Evolutionary conservation across 306 rosid genomes (phyloP).

Genomic region (Datisca glomerata): DNA sequence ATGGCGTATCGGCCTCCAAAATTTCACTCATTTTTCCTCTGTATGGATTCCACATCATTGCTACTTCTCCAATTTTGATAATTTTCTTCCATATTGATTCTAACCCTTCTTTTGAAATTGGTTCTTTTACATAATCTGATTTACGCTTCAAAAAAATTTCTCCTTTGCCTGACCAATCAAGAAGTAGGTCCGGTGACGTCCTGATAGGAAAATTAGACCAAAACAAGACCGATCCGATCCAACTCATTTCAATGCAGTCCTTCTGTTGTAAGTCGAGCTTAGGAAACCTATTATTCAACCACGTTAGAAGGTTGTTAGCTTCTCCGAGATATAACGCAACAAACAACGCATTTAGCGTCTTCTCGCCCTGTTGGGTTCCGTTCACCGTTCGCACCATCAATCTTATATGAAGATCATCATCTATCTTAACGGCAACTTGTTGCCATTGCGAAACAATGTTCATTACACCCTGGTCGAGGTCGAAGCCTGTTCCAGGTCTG

Average conservation of each 20-base stretch:
- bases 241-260: slow-evolving; percentile 21
- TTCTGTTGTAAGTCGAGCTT: slow-evolving; percentile 8
- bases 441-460: slow-evolving; percentile 14
- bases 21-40: slow-evolving; percentile 44
- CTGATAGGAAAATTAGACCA: slow-evolving; percentile 4
- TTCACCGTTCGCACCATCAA: neutral
- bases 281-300: slow-evolving; percentile 14
- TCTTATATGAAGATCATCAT: slow-evolving; percentile 14
- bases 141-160: slow-evolving; percentile 1
- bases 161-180: neutral
- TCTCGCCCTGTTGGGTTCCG: neutral
- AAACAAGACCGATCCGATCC: slow-evolving; percentile 19
- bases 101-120: slow-evolving; percentile 16
- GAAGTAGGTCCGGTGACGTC: slow-evolving; percentile 11
- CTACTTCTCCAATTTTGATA: neutral
- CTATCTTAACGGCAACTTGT: slow-evolving; percentile 6
- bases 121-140: slow-evolving; percentile 21
- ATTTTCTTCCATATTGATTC: slow-evolving; percentile 19
- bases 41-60: slow-evolving; percentile 16
- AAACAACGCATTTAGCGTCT: slow-evolving; percentile 7
- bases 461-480: slow-evolving; percentile 8
- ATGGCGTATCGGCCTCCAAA: slow-evolving; percentile 29
- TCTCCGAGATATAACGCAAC: slow-evolving; percentile 13
- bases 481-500: no score
- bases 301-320: neutral